Base-by-base conservation (phyloP, 805 yeast genomes). In the Pichia deserticola region DNA sequence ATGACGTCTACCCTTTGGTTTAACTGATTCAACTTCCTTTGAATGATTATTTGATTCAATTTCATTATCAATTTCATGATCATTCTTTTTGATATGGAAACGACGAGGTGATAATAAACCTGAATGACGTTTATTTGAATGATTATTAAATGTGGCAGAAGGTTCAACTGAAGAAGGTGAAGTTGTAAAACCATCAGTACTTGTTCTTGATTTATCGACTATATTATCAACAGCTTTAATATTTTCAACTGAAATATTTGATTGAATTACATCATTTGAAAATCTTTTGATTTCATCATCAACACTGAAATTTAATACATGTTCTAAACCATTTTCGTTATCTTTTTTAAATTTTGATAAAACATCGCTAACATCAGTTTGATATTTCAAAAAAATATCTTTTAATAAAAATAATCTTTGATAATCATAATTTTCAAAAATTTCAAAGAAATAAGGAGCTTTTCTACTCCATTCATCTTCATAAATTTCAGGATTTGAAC, bases 401-500 rank as follows among this genome's bases (percentile, higher is more conserved):
- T 87, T 83, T 52, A 88, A 70, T 51, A 80, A 74, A 52, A 67
- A 72, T 65, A 79, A 73, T 68, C 87, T 80, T 65, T 70, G 69
- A 59, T 70, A 74, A 63, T 89, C 95, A 57, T 84, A 81, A 53
- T 73, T 74, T 61, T 88, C 93, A 62, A 89, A 84, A 55, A 79
- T 79, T 57, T 82, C 83, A 61, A 86, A 84, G 40, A 85, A 79
- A 49, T 76, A 79, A 3, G 95, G 92, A 3, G 93, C 92, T 62
- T 82, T 81, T 48, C 78, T 70, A 54, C 81, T 82, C 96, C 96
- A 89, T 57, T 78, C 76, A 36, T 71, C 71, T 47, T 76, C 81
- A 34, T 79, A 75, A 44, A 67, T 63, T 44, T 70, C 65, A 54
- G 69, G 76, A 6, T 42, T 44, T 28, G 56, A 59, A 4, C 48